Conservation (phyloP, 805 yeast genomes). For the Lachancea kluyveri region DNA sequence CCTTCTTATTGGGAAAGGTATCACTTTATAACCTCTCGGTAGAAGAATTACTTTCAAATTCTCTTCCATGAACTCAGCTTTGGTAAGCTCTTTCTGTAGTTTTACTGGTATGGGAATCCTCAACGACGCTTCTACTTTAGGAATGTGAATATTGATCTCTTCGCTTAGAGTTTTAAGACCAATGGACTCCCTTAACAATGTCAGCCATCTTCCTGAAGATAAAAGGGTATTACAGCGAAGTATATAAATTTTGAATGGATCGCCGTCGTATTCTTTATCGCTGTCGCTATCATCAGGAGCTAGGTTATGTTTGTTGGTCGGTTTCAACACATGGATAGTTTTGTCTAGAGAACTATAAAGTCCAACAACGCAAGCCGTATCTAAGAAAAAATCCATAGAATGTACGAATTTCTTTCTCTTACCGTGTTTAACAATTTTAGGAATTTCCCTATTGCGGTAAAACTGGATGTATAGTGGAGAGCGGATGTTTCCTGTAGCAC, state of each 20-base stretch:
- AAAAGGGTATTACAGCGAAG: slow-evolving; percentile 47
- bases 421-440: slow-evolving; percentile 10
- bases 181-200: slow-evolving; percentile 45
- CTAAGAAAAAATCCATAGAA: slow-evolving; percentile 27
- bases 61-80: slow-evolving; percentile 11
- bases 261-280: slow-evolving; percentile 10
- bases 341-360: slow-evolving; percentile 68
- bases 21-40: slow-evolving; percentile 17
- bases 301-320: slow-evolving; percentile 4
- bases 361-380: slow-evolving; percentile 34
- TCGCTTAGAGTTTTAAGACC: slow-evolving; percentile 40
- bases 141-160: slow-evolving; percentile 41
- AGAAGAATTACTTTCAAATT: slow-evolving; percentile 13
- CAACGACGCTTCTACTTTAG: slow-evolving; percentile 29
- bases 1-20: slow-evolving; percentile 21
- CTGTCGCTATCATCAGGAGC: slow-evolving; percentile 6
- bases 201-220: slow-evolving; percentile 58
- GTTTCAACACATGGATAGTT: slow-evolving; percentile 48
- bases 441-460: slow-evolving; percentile 40
- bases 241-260: slow-evolving; percentile 37
- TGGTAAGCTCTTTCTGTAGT: slow-evolving; percentile 6
- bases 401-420: slow-evolving; percentile 12
- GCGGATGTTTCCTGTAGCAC: slow-evolving; percentile 47
- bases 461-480: slow-evolving; percentile 60
- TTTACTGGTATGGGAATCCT: slow-evolving; percentile 18